phyloP scores from a whole-genome alignment of 1,139 yeast species.

The Taiozyma sp. region DNA sequence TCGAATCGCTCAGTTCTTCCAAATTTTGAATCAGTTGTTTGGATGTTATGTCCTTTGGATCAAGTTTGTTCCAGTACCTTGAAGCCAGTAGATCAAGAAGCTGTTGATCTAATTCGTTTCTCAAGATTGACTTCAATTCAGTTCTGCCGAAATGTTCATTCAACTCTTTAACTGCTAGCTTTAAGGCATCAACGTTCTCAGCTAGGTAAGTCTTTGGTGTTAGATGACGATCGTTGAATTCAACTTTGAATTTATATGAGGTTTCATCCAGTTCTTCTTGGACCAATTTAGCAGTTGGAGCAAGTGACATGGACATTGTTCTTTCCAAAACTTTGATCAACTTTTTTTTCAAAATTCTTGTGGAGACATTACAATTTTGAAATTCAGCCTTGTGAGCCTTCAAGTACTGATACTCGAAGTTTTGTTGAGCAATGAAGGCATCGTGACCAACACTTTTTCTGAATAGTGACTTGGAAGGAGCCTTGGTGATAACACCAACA shows the following conservation, averaged over 20 bases:
- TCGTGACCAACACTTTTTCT: slow-evolving; percentile 33
- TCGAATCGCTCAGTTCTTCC: slow-evolving; percentile 45
- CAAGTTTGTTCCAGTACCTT: slow-evolving; percentile 73
- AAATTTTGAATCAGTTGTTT: slow-evolving; percentile 36
- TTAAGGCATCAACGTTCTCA: slow-evolving; percentile 82
- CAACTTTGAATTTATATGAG: slow-evolving; percentile 89
- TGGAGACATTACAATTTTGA: slow-evolving; percentile 68
- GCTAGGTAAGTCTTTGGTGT: slow-evolving; percentile 95
- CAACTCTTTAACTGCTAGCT: slow-evolving; percentile 82
- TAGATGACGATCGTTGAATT: slow-evolving; percentile 88
- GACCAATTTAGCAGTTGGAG: slow-evolving; percentile 83
- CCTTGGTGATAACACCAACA: slow-evolving; percentile 90
- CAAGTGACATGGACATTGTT: slow-evolving; percentile 85
- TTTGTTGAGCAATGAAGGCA: slow-evolving; percentile 56
- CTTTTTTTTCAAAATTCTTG: slow-evolving; percentile 70
- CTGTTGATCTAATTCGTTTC: slow-evolving; percentile 83
- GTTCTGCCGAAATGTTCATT: slow-evolving; percentile 79
- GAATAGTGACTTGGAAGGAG: slow-evolving; percentile 44
- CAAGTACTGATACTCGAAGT: slow-evolving; percentile 57
- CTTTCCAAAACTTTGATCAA: slow-evolving; percentile 83
- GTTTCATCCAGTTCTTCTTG: slow-evolving; percentile 93
- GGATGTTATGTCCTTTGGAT: slow-evolving; percentile 10
- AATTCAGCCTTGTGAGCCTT: slow-evolving; percentile 58
- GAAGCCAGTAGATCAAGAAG: slow-evolving; percentile 84
- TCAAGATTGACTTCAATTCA: slow-evolving; percentile 73